Evolutionary conservation across 441 rosid species (phyloP).

Genomic region (Syzygium syzygioides): DNA sequence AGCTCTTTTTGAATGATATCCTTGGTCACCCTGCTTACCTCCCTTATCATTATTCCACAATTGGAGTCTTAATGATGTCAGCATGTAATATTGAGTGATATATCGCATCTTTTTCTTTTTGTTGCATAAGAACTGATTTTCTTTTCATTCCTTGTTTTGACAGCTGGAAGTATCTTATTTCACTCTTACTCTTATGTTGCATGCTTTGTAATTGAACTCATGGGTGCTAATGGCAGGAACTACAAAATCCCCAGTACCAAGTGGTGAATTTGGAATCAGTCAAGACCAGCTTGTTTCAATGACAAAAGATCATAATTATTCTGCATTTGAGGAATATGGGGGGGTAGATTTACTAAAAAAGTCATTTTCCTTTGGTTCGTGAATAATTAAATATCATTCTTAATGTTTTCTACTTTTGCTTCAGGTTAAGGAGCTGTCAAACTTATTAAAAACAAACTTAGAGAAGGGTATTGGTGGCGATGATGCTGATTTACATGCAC

Average conservation of each 20-base stretch:
- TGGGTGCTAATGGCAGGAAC: constrained; percentile 32
- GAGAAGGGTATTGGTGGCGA: constrained; percentile 81
- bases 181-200: neutral
- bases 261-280: constrained; percentile 53
- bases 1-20: neutral
- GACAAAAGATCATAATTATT: constrained; percentile 69
- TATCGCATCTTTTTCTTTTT: neutral
- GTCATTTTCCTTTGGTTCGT: neutral
- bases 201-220: neutral
- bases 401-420: neutral
- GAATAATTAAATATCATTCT: neutral
- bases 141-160: neutral
- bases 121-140: neutral
- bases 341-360: constrained; percentile 48
- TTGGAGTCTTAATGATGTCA: neutral
- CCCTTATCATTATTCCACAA: neutral
- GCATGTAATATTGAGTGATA: neutral
- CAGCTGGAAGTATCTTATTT: neutral
- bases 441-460: constrained; percentile 56
- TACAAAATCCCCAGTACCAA: constrained; percentile 20
- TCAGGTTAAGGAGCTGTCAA: constrained; percentile 71
- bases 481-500: constrained; percentile 60
- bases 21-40: neutral
- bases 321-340: constrained; percentile 56
- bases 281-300: constrained; percentile 63